Conservation (phyloP, 352 stramenopile genomes). For the Phytopythium litorale region DNA sequence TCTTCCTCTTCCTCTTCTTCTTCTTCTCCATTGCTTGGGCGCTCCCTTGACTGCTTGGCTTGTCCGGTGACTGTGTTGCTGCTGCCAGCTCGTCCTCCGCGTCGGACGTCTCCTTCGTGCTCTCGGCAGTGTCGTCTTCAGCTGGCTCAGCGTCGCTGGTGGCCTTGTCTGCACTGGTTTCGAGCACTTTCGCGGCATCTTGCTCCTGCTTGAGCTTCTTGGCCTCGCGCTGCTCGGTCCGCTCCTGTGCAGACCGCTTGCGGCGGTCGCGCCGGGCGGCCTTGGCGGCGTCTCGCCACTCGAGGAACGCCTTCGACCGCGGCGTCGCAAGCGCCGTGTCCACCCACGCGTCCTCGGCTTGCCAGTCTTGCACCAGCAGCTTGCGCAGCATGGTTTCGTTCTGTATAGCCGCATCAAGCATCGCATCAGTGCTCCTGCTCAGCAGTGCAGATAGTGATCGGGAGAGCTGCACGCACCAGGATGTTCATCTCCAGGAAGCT, state of each 20-base stretch:
- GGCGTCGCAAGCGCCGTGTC: slow-evolving; percentile 40
- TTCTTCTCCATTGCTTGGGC: too few relatives aligned
- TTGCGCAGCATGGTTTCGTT: slow-evolving; percentile 54
- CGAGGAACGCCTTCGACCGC: slow-evolving; percentile 54
- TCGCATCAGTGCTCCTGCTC: neutral
- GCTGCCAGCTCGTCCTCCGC: neutral
- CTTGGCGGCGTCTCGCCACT: slow-evolving; percentile 68
- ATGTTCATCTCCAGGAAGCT: slow-evolving; percentile 82
- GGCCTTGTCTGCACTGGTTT: neutral
- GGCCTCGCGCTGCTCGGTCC: slow-evolving; percentile 28
- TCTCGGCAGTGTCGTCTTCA: neutral
- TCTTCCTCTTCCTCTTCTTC: slow-evolving; percentile 3
- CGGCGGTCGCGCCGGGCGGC: slow-evolving; percentile 46
- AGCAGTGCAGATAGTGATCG: neutral
- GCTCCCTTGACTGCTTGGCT: neutral
- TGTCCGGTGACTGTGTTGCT: neutral
- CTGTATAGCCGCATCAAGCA: slow-evolving; percentile 10
- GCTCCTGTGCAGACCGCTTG: slow-evolving; percentile 55
- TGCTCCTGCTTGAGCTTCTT: slow-evolving; percentile 33
- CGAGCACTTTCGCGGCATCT: too few relatives aligned
- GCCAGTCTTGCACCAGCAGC: slow-evolving; percentile 68
- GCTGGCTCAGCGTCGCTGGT: neutral
- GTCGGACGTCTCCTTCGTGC: neutral
- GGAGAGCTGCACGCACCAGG: slow-evolving; percentile 33
- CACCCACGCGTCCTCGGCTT: slow-evolving; percentile 53